Percentiles rank a stretch among this genome's conserved stretches.
Evolutionary conservation across 192 early-diverging fungal genomes (phyloP).

Genomic region (Globomyces pollinis-pini): DNA sequence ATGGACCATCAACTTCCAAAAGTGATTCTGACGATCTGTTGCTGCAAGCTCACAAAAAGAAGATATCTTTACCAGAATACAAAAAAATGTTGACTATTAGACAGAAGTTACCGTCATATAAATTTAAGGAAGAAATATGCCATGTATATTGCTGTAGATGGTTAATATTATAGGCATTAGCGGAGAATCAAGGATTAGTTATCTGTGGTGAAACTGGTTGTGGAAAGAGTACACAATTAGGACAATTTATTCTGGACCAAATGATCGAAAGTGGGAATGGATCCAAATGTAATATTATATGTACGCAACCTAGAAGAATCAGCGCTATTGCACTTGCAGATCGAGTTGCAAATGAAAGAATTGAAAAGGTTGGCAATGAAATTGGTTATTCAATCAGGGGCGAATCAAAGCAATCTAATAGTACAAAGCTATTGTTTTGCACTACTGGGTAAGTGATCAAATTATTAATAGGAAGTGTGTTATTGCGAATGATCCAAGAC

Average conservation of each 20-base stretch:
- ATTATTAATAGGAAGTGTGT: too few species aligned
- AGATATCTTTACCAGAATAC: constrained; percentile 13
- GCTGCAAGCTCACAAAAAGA: constrained; percentile 6
- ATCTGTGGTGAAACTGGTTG: constrained; percentile 75
- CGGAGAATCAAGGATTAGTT: constrained; percentile 52
- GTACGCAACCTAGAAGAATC: constrained; percentile 60
- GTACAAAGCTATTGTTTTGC: constrained; percentile 37
- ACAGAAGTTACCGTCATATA: constrained; percentile 53
- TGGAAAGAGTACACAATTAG: constrained; percentile 44
- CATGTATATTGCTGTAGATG: not conserved
- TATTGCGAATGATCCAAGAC: constrained; percentile 61
- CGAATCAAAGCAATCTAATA: constrained; percentile 34
- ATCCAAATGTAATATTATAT: constrained; percentile 49
- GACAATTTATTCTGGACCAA: constrained; percentile 67
- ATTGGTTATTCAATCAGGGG: constrained; percentile 75
- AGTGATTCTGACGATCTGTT: not conserved
- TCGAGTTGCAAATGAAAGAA: constrained; percentile 61
- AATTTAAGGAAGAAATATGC: constrained; percentile 50
- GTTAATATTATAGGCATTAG: constrained; percentile 11
- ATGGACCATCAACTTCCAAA: not conserved
- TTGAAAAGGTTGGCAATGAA: constrained; percentile 43
- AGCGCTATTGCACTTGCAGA: constrained; percentile 73
- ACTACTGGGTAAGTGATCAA: too few species aligned
- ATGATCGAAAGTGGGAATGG: constrained; percentile 32
- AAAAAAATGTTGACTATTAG: constrained; percentile 32